phyloP scores from a whole-genome alignment of 139 green algal genomes.

The Picochlorum sp. region DNA sequence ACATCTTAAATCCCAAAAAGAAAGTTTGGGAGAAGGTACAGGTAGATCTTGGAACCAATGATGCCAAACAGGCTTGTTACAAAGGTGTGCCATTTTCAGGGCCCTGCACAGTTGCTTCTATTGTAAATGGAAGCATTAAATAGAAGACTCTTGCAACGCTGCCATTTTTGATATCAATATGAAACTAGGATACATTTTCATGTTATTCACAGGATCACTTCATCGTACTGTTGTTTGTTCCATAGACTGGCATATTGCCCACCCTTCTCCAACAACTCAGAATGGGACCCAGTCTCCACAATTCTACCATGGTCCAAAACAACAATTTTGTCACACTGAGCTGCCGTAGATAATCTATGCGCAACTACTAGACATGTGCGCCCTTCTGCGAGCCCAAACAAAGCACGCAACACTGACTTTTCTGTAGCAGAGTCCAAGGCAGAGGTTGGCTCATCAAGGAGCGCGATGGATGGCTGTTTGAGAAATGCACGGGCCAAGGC shows the following conservation, averaged over 20 bases:
- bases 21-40: slow-evolving; percentile 67
- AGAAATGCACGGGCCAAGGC: slow-evolving; percentile 81
- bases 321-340: slow-evolving; percentile 80
- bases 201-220: too few relatives aligned
- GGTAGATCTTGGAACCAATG: slow-evolving; percentile 49
- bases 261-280: slow-evolving; percentile 52
- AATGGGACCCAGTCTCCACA: slow-evolving; percentile 72
- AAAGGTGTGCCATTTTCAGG: slow-evolving; percentile 57
- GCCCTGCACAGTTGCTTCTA: slow-evolving; percentile 39
- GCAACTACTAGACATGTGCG: slow-evolving; percentile 93
- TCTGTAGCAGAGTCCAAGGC: slow-evolving; percentile 78
- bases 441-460: slow-evolving; percentile 91
- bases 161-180: too few relatives aligned
- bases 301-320: slow-evolving; percentile 76
- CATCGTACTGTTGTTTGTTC: slow-evolving; percentile 14
- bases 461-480: slow-evolving; percentile 60
- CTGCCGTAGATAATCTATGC: slow-evolving; percentile 87
- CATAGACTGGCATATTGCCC: slow-evolving; percentile 74
- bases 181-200: too few relatives aligned
- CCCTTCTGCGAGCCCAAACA: slow-evolving; percentile 37
- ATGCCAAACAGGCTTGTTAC: slow-evolving; percentile 57
- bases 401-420: slow-evolving; percentile 39
- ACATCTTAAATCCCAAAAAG: slow-evolving; percentile 83
- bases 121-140: slow-evolving; percentile 45
- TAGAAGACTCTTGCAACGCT: slow-evolving; percentile 11